Percentiles rank a stretch among this genome's conserved stretches.
phyloP scores from a whole-genome alignment of 345 rosid species.

The Lepidium didymum region DNA sequence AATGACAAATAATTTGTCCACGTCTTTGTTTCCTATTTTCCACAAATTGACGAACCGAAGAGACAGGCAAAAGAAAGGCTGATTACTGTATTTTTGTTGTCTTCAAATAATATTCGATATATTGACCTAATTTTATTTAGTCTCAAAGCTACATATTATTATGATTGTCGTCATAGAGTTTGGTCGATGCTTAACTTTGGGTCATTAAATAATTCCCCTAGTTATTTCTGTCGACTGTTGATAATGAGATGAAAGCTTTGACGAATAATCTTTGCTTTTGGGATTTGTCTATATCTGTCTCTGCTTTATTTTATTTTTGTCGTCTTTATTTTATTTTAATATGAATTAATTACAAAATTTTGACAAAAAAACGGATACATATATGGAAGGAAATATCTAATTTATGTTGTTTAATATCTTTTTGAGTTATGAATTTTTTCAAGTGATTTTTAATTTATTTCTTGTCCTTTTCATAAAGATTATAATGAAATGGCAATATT shows the following conservation, averaged over 20 bases:
- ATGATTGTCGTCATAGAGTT: neutral
- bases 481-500: neutral
- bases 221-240: neutral
- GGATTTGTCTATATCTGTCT: conserved; percentile 4
- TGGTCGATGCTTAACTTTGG: neutral
- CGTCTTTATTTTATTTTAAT: neutral
- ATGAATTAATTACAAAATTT: neutral
- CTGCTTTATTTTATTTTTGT: neutral
- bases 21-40: neutral
- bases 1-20: neutral
- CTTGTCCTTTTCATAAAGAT: too few species aligned
- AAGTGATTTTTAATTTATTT: too few species aligned
- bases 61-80: neutral
- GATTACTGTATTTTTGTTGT: neutral
- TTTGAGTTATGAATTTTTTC: too few species aligned
- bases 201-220: neutral
- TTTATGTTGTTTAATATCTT: neutral
- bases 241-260: conserved; percentile 13
- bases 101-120: neutral
- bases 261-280: neutral
- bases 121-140: neutral
- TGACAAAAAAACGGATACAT: neutral
- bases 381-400: neutral
- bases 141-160: neutral
- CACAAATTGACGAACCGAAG: neutral